Conservation (phyloP, 139 green algal species). For the Marvania coccoides region DNA sequence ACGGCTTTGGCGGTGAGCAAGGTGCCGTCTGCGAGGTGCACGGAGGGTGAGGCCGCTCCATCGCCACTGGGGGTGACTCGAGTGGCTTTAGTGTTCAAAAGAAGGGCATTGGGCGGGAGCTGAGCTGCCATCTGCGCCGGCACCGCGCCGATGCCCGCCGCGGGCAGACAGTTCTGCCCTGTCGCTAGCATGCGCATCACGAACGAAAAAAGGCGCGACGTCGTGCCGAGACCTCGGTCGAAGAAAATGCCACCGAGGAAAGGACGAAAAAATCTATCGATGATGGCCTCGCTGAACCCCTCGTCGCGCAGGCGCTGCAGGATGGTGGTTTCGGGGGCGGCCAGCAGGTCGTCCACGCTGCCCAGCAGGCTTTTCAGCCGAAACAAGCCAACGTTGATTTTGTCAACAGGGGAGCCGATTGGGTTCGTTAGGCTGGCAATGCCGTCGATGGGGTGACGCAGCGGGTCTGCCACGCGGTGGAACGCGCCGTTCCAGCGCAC, state of each 20-base stretch:
- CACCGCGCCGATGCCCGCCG: constrained; percentile 81
- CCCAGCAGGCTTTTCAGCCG: constrained; percentile 54
- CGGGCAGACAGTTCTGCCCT: constrained; percentile 85
- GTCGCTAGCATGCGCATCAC: constrained; percentile 93
- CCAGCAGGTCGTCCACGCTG: constrained; percentile 51
- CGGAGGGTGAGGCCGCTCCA: not conserved
- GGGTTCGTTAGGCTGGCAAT: constrained; percentile 73
- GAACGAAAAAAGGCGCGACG: constrained; percentile 85
- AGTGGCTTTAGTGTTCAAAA: constrained; percentile 32
- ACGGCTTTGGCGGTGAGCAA: constrained; percentile 55
- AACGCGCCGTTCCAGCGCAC: constrained; percentile 53
- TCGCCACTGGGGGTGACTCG: not conserved
- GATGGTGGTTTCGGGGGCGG: constrained; percentile 65
- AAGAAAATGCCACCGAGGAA: constrained; percentile 99
- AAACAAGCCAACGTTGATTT: constrained; percentile 77
- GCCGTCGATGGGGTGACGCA: constrained; percentile 72
- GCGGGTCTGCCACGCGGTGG: constrained; percentile 60
- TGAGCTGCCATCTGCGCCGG: constrained; percentile 62
- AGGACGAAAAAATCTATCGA: constrained; percentile 90
- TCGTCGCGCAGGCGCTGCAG: constrained; percentile 52
- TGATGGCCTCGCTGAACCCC: constrained; percentile 82
- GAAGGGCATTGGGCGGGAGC: constrained; percentile 36
- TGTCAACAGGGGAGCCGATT: constrained; percentile 59
- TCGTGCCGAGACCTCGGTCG: constrained; percentile 67
- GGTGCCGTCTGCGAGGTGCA: constrained; percentile 37